Percentiles rank a stretch among this genome's conserved stretches.
Conservation (phyloP, 2,329 filamentous ascomycete genomes). For the Alternaria angustiovoidea region DNA sequence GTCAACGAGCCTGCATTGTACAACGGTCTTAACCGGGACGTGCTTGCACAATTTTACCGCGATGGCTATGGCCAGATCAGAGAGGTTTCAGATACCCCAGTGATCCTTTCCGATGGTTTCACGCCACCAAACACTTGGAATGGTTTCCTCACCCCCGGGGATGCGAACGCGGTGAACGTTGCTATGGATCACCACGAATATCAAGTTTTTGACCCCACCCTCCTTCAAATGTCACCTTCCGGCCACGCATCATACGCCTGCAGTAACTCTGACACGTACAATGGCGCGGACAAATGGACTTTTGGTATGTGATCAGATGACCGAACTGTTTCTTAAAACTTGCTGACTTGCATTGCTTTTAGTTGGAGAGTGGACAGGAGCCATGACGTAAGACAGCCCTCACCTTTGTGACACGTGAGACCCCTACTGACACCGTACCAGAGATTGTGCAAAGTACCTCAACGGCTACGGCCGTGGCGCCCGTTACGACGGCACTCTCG, state of each 20-base stretch:
- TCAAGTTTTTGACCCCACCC: slow-evolving; percentile 65
- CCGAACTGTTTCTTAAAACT: neutral
- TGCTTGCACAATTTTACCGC: slow-evolving; percentile 63
- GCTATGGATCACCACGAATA: slow-evolving; percentile 75
- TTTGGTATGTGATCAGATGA: slow-evolving; percentile 16
- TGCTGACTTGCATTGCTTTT: slow-evolving; percentile 44
- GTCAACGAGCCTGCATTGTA: slow-evolving; percentile 63
- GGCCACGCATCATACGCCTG: slow-evolving; percentile 67
- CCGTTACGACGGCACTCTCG: slow-evolving; percentile 66
- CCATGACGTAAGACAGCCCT: slow-evolving; percentile 59
- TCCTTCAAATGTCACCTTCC: slow-evolving; percentile 60
- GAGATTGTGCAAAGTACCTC: slow-evolving; percentile 61
- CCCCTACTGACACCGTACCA: neutral
- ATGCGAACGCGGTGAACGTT: slow-evolving; percentile 62
- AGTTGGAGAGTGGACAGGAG: slow-evolving; percentile 73
- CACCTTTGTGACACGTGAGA: neutral
- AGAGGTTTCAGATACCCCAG: slow-evolving; percentile 55
- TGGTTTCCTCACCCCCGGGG: slow-evolving; percentile 63
- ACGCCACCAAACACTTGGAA: slow-evolving; percentile 65
- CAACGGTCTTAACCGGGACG: slow-evolving; percentile 56
- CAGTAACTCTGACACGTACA: slow-evolving; percentile 59
- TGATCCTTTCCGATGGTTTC: slow-evolving; percentile 69
- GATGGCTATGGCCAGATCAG: slow-evolving; percentile 61
- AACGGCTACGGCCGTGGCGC: slow-evolving; percentile 67
- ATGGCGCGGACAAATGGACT: slow-evolving; percentile 68